Base-by-base conservation (phyloP, 2,329 filamentous ascomycete genomes). In the Furcasterigmium furcatum region DNA sequence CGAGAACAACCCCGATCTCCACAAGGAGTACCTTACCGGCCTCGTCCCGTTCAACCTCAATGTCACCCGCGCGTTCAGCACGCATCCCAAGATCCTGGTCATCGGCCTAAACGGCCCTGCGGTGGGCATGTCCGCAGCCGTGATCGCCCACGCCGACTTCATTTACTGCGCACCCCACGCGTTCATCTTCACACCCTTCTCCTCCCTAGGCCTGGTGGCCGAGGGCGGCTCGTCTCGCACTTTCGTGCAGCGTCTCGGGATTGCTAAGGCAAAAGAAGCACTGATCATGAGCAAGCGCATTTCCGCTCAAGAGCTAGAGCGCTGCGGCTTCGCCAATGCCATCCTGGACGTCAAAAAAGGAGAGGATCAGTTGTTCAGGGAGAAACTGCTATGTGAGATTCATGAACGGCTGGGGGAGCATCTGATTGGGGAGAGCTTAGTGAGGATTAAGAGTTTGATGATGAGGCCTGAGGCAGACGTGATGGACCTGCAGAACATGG, bases 21-120 rank as follows among this genome's bases (percentile, higher is more conserved):
- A 75, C 58, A 61, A 63, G 44, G 73, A 81, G 55, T 84, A 82
- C 71, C 79, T 95, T 29, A 75, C 78, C 43, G 72, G 63, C 60
- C 95, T 97, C 67, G 86, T 89, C 9, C 75, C 85, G 54, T 86
- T 87, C 75, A 97, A 97, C 74, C 80, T 96, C 46, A 88, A 95
- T 76, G 80, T 90, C 58, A 94, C 91, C 3, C 85, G 89, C 57
- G 85, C 90, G 57, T 96, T 97, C 73, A 91, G 94, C 73, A 85
- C 83, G 13, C 94, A 97, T 70, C 88, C 91, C 57, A 96, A 97
- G 72, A 87, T 97, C 67, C 87, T 97, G 20, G 80, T 97, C 48
- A 85, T 85, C 1, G 94, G 89, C 0, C 84, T 97, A 54, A 97
- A 97, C 70, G 94, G 92, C 4, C 94, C 94, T 5, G 91, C 84